Base-by-base conservation (phyloP, 306 rosid genomes). In the Quercus glauca region DNA sequence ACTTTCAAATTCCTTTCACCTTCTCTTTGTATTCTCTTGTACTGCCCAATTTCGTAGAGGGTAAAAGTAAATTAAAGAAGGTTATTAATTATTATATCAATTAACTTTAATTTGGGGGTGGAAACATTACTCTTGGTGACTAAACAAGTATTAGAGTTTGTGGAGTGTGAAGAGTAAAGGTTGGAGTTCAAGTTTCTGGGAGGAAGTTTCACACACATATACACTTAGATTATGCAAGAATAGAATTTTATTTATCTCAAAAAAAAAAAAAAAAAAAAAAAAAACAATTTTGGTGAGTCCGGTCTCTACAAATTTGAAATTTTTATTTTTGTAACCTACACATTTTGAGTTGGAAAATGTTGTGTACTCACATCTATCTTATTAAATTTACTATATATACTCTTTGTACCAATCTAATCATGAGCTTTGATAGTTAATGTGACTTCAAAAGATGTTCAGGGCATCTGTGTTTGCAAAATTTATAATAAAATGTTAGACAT, bases 81-180 rank as follows among this genome's bases (percentile, higher is more conserved):
- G 33, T 64, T 41, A 19, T 31, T 29, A 17, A 20, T 64, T 41
- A 10, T 31, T 55, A 8, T 53, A 6, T 23, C 19, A 6, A 35
- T 15, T 6, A 3, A 28, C 14, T 33, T 65, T 31, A 12, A 11
- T 31, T 67, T 33, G 26, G 49, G 45, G 45, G 5, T 0, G 4
- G 2, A 7, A 37, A 37, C 3, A 37, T 37, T 7, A 37, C 45
- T 7, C 45, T 37, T 37, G 11, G 0, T 7, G 12, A 41, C 8
- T 41, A 41, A 33, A 43, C 21, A 33, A 10, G 53, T 49, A 49
- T 49, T 49, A 10, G 53, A 49, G 5, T 5, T 49, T 41, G 45
- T 41, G 3, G 3, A 0, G 11, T 41, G 0, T 41, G 3, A 3
- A 0, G 3, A 11, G 11, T 0, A 41, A 41, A 41, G 1, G 0